Evolutionary conservation across 1,284 basidiomycete genomes (phyloP).

Genomic region (Malassezia pachydermatis): DNA sequence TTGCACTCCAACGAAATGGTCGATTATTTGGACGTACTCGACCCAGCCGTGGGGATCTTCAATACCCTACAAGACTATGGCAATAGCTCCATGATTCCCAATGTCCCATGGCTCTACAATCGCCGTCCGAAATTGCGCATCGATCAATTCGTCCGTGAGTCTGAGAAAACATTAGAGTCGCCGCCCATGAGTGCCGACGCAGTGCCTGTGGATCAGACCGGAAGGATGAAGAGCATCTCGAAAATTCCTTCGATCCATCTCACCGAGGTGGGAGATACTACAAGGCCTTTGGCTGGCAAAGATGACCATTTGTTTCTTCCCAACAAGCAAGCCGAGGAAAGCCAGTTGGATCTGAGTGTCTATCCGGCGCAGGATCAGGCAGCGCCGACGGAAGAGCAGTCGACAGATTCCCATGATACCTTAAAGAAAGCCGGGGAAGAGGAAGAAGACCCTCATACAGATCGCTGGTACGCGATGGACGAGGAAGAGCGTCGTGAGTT

Average conservation of each 20-base stretch:
- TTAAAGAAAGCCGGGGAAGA: slow-evolving; percentile 16
- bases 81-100: slow-evolving; percentile 65
- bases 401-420: background rate
- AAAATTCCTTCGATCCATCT: too few relatives aligned
- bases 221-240: too few relatives aligned
- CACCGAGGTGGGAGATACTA: too few relatives aligned
- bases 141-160: slow-evolving; percentile 12
- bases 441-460: slow-evolving; percentile 33
- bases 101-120: slow-evolving; percentile 57
- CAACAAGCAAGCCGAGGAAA: too few relatives aligned
- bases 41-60: slow-evolving; percentile 63
- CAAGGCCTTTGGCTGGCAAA: too few relatives aligned
- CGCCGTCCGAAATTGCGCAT: slow-evolving; percentile 60
- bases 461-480: slow-evolving; percentile 38
- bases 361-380: background rate
- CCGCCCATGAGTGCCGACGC: background rate
- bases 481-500: slow-evolving; percentile 49
- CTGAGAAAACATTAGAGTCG: background rate
- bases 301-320: too few relatives aligned
- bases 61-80: slow-evolving; percentile 66
- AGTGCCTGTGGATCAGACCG: background rate
- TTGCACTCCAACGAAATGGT: slow-evolving; percentile 35
- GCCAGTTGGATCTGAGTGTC: too few relatives aligned
- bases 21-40: slow-evolving; percentile 60
- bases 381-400: background rate